Evolutionary conservation across 148 eudicot genomes (phyloP), one percentile per base, ranked within the genome.

Genomic region (Fagopyrum esculentum): DNA sequence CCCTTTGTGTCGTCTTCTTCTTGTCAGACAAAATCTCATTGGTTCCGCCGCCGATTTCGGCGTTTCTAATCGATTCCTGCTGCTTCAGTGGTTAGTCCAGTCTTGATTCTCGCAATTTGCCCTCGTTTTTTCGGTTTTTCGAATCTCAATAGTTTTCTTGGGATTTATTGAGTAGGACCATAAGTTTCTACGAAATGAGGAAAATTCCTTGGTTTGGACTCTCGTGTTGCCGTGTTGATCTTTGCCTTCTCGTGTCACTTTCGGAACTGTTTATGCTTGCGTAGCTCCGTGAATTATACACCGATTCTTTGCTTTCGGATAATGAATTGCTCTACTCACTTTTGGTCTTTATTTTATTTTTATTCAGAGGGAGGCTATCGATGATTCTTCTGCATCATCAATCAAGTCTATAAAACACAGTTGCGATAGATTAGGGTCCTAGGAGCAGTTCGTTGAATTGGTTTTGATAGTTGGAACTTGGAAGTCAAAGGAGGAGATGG

Each of bases 201-300:
- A 12, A 9, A 26, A 66, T 12, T 66, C 71, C 10, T 5, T 19
- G 47, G 40, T 43, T 66, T 46, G 19, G 19, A 66, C 46, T 66
- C 71, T 43, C 35, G 40, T 35, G 6, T 66, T 66, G 71, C 71
- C 71, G 71, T 66, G 71, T 66, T 40, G 71, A 17, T 40, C n/a
- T 66, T 66, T 66, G 19, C 16, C 71, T 66, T 43, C 71, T 5
- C 6, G 1, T 66, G 71, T 66, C 71, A 3, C 71, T 66, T 66
- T 66, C 71, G 2, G 71, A 35, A 49, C 44, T 26, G 43, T 22
- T 35, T 71, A 10, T 71, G 74, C 54, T 71, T 71, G 52, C 74
- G 35, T 71, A 63, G 69, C 13, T 26, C 54, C 45, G 16, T 17
- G 54, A 10, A 7, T 45, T n/a, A 71, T 71, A 10, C 47, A 47